Evolutionary conservation across 1,284 basidiomycete species (phyloP).

Genomic region (Fomitopsis betulina): DNA sequence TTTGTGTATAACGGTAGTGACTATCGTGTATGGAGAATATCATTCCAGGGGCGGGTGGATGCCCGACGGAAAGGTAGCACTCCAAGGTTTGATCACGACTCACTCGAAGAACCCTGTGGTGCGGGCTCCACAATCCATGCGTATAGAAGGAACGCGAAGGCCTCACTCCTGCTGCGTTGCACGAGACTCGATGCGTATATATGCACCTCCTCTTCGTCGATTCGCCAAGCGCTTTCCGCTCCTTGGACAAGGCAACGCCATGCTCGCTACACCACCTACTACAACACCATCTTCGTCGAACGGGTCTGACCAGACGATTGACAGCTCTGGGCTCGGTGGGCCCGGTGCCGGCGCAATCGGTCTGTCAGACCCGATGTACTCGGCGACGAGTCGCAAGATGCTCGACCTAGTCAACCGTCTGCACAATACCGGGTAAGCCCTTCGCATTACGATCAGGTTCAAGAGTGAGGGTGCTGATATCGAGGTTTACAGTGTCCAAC

Average conservation of each 20-base stretch:
- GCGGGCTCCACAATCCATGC: neutral
- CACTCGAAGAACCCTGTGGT: neutral
- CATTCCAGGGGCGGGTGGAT: too few species aligned
- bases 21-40: too few species aligned
- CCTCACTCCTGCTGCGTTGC: neutral
- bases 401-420: slow-evolving; percentile 51
- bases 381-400: slow-evolving; percentile 36
- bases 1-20: too few species aligned
- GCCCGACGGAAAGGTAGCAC: too few species aligned
- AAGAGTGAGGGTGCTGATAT: neutral
- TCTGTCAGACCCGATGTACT: slow-evolving; percentile 37
- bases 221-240: neutral
- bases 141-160: neutral
- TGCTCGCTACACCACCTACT: neutral
- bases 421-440: slow-evolving; percentile 49
- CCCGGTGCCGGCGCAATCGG: slow-evolving; percentile 23
- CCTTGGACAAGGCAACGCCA: neutral
- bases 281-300: neutral
- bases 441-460: neutral
- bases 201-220: neutral
- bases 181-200: neutral
- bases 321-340: neutral
- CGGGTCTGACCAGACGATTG: neutral
- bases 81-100: too few species aligned
- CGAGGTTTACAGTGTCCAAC: slow-evolving; percentile 42